A percentile compares a stretch with the other conserved stretches of the same genome.
Conservation (phyloP, 1,284 basidiomycete species). For the Papiliotrema fonsecae region DNA sequence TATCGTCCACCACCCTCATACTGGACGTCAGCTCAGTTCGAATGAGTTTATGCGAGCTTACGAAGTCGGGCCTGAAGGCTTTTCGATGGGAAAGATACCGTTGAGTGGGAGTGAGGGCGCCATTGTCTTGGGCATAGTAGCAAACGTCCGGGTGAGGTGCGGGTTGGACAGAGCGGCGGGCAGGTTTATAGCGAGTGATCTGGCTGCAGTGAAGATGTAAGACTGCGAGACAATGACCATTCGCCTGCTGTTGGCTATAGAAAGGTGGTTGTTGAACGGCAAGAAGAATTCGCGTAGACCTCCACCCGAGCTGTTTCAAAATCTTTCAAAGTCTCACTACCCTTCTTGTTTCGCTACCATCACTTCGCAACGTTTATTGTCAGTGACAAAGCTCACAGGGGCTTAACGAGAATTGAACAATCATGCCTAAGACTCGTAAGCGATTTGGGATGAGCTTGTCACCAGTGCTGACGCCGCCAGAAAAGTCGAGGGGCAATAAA, state of each 20-base stretch:
- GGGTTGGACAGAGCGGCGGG: no score
- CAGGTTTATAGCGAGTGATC: no score
- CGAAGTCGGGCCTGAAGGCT: constrained; percentile 47
- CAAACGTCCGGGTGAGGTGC: not conserved
- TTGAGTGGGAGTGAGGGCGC: constrained; percentile 43
- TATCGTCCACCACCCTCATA: constrained; percentile 82
- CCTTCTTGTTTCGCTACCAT: not conserved
- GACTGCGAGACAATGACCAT: no score
- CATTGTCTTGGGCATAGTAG: constrained; percentile 44
- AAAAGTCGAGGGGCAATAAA: constrained; percentile 1
- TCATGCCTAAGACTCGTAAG: constrained; percentile 6
- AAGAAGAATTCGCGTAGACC: no score
- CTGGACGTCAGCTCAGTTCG: constrained; percentile 47
- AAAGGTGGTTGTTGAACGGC: not conserved
- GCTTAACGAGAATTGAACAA: not conserved
- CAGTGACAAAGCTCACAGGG: not conserved
- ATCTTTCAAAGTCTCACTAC: not conserved
- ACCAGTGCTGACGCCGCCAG: not conserved
- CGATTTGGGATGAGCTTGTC: not conserved
- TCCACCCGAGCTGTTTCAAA: constrained; percentile 4
- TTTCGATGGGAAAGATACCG: constrained; percentile 48
- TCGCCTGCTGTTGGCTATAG: no score
- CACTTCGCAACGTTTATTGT: not conserved
- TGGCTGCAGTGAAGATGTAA: no score
- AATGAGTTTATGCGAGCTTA: constrained; percentile 14